Base-by-base conservation (phyloP, 495 filamentous ascomycete genomes). In the Poronia punctata region DNA sequence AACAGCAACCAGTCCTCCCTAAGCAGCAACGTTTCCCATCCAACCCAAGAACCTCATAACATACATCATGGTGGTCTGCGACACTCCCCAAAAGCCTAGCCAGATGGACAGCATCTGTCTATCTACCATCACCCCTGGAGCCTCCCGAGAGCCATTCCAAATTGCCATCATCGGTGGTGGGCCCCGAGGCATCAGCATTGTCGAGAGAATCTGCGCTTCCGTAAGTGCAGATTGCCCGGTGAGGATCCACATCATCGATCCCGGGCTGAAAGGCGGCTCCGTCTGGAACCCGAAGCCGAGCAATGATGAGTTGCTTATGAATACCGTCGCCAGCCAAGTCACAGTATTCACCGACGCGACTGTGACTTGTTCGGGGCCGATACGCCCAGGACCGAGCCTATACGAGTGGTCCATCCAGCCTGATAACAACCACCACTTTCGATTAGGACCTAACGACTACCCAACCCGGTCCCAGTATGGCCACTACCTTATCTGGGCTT, bases 251-350 rank as follows among this genome's bases (percentile, higher is more conserved):
- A 16, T 32, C 18, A 12, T 32, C 37, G 45, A 19, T 40, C 46
- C 21, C 9, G 14, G 9, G 35, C 12, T 23, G 12, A 20, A 20
- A 8, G 35, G 35, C 11, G 50, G 50, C 16, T 24, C 28, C 33
- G 50, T 53, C 31, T 53, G 50, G 50, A 39, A 40, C 25, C 45
- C 36, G 9, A 29, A 24, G 17, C 50, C 49, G 35, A 32, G 46
- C 12, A n/a, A n/a, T n/a, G 22, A 35, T n/a, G 40, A 53, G 16
- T 45, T 53, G 6, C 30, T 53, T 40, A 53, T 53, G 50, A 53
- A 53, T 36, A 50, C 50, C n/a, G 40, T 49, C 4, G 35, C 50
- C 3, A 45, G 45, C 19, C 46, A 50, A 31, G 35, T 49, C 9
- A 50, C 50, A 6, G 35, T 53, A 11, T 53, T 37, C 38, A 53